These are phyloP conservation scores for Aureobasidium sp. DNA, from an alignment of 2,329 filamentous ascomycete genomes.

Conservation along the genomic window DNA sequence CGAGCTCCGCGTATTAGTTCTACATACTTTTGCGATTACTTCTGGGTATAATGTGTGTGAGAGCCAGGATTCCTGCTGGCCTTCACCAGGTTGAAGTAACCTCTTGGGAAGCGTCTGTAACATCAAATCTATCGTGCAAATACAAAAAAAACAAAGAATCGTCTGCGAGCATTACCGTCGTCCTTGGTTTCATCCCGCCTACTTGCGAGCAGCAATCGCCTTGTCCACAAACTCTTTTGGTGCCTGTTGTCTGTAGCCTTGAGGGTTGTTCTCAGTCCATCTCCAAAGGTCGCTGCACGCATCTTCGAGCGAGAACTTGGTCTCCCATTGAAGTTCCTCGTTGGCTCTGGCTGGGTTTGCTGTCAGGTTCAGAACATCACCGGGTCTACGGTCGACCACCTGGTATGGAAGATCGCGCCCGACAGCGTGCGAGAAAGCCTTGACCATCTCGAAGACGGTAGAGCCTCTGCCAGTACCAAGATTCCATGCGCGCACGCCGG, in stretches of 20 bases:
- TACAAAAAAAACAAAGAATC: not conserved
- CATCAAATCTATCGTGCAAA: constrained; percentile 9
- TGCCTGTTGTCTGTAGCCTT: constrained; percentile 89
- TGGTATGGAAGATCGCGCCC: constrained; percentile 82
- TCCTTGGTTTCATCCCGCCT: not conserved
- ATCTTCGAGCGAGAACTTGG: constrained; percentile 81
- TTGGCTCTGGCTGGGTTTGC: constrained; percentile 85
- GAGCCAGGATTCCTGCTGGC: constrained; percentile 1
- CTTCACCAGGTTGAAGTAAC: not conserved
- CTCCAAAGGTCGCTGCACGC: constrained; percentile 92
- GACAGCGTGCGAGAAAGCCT: constrained; percentile 82
- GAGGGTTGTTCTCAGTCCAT: constrained; percentile 95
- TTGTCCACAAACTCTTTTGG: constrained; percentile 69
- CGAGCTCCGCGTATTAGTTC: not conserved
- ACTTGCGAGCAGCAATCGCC: constrained; percentile 27
- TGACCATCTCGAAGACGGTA: constrained; percentile 96
- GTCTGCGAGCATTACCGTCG: constrained; percentile 11
- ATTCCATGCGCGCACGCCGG: constrained; percentile 94
- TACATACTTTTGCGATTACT: not conserved
- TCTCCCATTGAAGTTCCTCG: constrained; percentile 85
- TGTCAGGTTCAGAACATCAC: constrained; percentile 91
- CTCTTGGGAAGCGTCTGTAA: not conserved
- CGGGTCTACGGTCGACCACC: constrained; percentile 71
- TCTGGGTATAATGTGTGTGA: constrained; percentile 8
- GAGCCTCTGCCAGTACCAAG: constrained; percentile 88